phyloP scores from a whole-genome alignment of 2,329 filamentous ascomycete species.

The Aspergillus costaricaensis region DNA sequence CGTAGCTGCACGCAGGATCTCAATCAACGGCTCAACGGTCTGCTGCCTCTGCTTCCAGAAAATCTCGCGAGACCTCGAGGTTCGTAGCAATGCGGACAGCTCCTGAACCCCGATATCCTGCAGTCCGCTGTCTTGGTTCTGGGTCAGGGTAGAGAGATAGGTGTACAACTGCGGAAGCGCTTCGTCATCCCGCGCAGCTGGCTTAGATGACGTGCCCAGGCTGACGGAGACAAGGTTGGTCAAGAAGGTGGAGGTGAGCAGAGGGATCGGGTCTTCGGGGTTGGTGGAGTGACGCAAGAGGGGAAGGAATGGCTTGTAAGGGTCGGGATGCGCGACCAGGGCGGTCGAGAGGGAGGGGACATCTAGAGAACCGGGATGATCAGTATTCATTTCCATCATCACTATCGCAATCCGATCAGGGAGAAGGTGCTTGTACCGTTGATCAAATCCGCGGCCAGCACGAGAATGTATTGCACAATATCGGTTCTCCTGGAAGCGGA shows the following conservation, averaged over 20 bases:
- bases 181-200: conserved; percentile 64
- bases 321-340: conserved; percentile 69
- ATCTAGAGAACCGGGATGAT: conserved; percentile 54
- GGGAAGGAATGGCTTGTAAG: conserved; percentile 76
- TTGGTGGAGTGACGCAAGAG: conserved; percentile 82
- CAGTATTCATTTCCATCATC: not conserved
- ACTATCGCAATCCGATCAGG: not conserved
- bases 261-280: conserved; percentile 81
- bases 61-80: conserved; percentile 69
- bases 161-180: conserved; percentile 80
- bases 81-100: conserved; percentile 82
- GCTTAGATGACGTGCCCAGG: conserved; percentile 62
- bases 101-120: conserved; percentile 95
- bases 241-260: conserved; percentile 86
- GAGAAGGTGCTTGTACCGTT: conserved; percentile 60
- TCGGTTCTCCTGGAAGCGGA: conserved; percentile 81
- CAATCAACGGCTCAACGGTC: conserved; percentile 77
- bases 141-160: conserved; percentile 81
- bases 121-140: conserved; percentile 81
- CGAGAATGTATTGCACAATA: conserved; percentile 92
- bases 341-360: conserved; percentile 76
- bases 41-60: conserved; percentile 92
- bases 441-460: conserved; percentile 82
- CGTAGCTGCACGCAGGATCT: conserved; percentile 74
- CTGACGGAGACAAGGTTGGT: conserved; percentile 72